Base-by-base conservation (phyloP, 345 rosid genomes). In the Eutrema heterophyllum region DNA sequence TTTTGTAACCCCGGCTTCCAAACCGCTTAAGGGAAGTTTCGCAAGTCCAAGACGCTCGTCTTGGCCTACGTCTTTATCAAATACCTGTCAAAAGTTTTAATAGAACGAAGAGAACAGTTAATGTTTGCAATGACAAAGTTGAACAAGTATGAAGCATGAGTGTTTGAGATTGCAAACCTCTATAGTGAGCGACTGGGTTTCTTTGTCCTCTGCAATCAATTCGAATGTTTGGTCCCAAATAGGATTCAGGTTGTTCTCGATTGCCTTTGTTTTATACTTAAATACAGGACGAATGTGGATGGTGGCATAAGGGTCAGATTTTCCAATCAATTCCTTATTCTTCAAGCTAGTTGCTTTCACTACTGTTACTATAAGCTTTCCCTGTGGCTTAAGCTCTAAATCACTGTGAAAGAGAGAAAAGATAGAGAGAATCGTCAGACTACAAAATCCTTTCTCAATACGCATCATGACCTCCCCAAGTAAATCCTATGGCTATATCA, bases 281-380 rank as follows among this genome's bases (percentile, higher is more conserved):
- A 90, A 87, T 21, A 91, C 70, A 58, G 98, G 97, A 45, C 96
- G 89, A 64, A 92, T 80, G 70, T 86, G 63, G 57, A 96, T 80
- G 39, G 85, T 86, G 24, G 71, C 97, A 26, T 96, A 96, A 35
- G 99, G 99, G 83, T 96, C 99, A 14, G 99, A 96, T 82, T 92
- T 96, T 67, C 99, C 99, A 70, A 96, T 86, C 92, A 96, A 78
- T 82, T 96, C 99, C 96, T 85, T 86, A 83, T 96, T 96, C 87
- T 96, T 96, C 84, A 96, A 80, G 77, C 85, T 88, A 73, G 78
- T 96, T 68, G 95, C 99, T 80, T 84, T 92, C 68, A 81, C 77
- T 51, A 96, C 75, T 1, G 87, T 92, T 65, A 90, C 88, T 5
- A 71, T 58, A 62, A 92, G 86, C 82, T 83, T 87, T 70, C 99